Conservation (phyloP, 2,329 filamentous ascomycete genomes). For the Geosmithia flava region DNA sequence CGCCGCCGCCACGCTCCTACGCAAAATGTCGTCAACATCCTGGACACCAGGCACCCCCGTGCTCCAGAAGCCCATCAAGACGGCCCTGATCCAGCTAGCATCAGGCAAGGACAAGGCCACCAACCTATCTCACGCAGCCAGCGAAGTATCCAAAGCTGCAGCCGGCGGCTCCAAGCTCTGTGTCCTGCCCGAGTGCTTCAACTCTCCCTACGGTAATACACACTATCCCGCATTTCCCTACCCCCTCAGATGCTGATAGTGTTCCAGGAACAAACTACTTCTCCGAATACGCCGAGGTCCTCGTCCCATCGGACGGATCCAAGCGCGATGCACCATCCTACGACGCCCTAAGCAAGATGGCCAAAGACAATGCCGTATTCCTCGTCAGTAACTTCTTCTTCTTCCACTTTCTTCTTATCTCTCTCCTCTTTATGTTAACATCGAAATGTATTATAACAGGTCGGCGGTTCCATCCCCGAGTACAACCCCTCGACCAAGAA, state of each 20-base stretch:
- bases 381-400: constrained; percentile 39
- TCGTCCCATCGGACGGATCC: constrained; percentile 64
- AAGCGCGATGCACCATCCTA: constrained; percentile 65
- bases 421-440: not conserved
- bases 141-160: constrained; percentile 74
- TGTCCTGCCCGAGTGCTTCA: constrained; percentile 97
- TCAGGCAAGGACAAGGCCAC: constrained; percentile 70
- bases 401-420: not conserved
- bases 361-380: constrained; percentile 66
- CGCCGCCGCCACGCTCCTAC: constrained; percentile 7
- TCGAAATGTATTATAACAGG: not conserved
- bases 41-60: constrained; percentile 24
- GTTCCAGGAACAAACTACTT: constrained; percentile 52
- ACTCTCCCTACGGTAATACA: constrained; percentile 79
- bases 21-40: constrained; percentile 19
- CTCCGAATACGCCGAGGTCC: constrained; percentile 78
- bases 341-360: constrained; percentile 71
- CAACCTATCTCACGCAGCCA: constrained; percentile 72
- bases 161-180: constrained; percentile 68
- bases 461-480: constrained; percentile 85
- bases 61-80: constrained; percentile 65
- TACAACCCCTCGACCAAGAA: constrained; percentile 42
- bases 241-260: not conserved
- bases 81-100: constrained; percentile 72
- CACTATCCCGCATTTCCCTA: not conserved